Evolutionary conservation across 2,329 filamentous ascomycete genomes (phyloP).

Genomic region (Fulvia fulva): DNA sequence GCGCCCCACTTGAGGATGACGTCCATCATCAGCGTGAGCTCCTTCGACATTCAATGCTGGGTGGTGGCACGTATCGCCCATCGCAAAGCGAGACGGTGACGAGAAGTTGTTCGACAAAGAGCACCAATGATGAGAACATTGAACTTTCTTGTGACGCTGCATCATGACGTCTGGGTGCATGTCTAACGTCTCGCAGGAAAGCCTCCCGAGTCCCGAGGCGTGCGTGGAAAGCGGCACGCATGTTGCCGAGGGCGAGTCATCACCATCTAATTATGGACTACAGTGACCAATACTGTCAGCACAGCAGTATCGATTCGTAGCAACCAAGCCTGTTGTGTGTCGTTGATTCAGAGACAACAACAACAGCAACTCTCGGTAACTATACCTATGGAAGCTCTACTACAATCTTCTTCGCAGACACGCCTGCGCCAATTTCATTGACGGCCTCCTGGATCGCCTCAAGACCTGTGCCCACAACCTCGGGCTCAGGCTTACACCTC

Average conservation of each 20-base stretch:
- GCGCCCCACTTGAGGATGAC: not conserved
- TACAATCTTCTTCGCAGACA: conserved; percentile 20
- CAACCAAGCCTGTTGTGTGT: no score
- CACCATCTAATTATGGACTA: not conserved
- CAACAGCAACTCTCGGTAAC: no score
- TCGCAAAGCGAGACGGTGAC: not conserved
- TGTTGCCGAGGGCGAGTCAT: not conserved
- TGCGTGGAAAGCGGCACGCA: not conserved
- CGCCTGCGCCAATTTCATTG: conserved; percentile 36
- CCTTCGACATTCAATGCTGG: not conserved
- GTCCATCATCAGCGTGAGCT: not conserved
- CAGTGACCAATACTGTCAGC: no score
- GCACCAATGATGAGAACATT: not conserved
- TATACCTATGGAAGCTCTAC: conserved; percentile 35
- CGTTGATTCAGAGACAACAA: no score
- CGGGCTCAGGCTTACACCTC: conserved; percentile 38
- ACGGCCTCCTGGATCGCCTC: conserved; percentile 45
- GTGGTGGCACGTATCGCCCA: not conserved
- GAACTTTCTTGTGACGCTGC: not conserved
- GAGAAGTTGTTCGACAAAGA: not conserved
- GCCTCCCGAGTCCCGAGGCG: not conserved
- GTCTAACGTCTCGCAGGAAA: no score
- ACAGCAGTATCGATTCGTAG: no score
- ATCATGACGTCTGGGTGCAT: not conserved
- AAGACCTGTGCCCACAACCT: conserved; percentile 41